phyloP scores from a whole-genome alignment of 257 asterid genomes.

The Ehretia macrophylla region DNA sequence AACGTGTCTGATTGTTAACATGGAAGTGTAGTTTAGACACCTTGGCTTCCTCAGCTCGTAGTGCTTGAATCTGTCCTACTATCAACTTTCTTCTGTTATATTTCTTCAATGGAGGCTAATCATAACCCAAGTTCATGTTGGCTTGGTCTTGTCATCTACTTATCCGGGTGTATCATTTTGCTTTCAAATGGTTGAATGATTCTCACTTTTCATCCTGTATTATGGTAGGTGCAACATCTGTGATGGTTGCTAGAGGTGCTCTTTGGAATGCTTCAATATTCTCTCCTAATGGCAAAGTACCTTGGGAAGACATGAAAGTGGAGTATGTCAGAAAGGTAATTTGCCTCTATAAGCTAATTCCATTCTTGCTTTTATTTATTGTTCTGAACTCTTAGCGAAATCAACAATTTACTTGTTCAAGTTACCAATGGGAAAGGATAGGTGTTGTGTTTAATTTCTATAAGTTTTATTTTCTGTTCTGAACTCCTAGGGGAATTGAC shows the following conservation, averaged over 20 bases:
- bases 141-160: background rate
- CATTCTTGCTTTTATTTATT: background rate
- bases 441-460: background rate
- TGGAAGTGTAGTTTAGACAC: background rate
- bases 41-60: conserved; percentile 5
- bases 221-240: conserved; percentile 80
- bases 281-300: conserved; percentile 65
- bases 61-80: conserved; percentile 19
- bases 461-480: background rate
- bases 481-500: background rate
- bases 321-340: conserved; percentile 83
- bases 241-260: conserved; percentile 97
- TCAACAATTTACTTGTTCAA: background rate
- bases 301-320: conserved; percentile 73
- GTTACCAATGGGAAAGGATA: background rate
- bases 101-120: too few species aligned
- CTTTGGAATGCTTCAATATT: conserved; percentile 95
- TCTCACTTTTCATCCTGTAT: conserved; percentile 10
- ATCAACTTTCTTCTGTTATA: too few species aligned
- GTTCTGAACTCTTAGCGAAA: background rate
- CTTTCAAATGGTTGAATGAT: conserved; percentile 1
- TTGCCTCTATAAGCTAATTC: background rate
- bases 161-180: conserved; percentile 1
- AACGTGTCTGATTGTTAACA: too few species aligned
- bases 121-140: too few species aligned